Base-by-base conservation (phyloP, 2,329 filamentous ascomycete species). In the Penicillium glabrum region DNA sequence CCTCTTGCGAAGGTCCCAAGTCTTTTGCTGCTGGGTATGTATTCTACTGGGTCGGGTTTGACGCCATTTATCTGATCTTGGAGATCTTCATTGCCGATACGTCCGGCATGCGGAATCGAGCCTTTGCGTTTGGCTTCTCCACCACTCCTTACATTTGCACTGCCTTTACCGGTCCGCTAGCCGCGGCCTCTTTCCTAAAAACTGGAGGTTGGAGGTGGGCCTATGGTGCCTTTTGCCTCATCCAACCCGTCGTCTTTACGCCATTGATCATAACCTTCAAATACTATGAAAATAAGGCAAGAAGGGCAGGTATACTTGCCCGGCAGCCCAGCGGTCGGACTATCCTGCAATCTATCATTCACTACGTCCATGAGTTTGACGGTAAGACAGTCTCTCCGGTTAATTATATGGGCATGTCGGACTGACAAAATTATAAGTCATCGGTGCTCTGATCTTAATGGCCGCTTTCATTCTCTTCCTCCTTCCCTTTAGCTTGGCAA, bases 281-380 rank as follows among this genome's bases (percentile, higher is more conserved):
- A 54, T 72, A 73, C 62, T 85, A 86, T 66, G 78, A 84, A 54
- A 72, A 69, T 48, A 86, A 85, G 66, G 86, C 86, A 2, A 73
- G 76, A 58, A 79, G 78, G 52, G 66, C 74, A 43, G 85, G 85
- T 2, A 61, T 87, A 1, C 72, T 84, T 13, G 61, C 71, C 19
- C 71, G 69, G 24, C 61, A 64, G 2, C 63, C 73, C 7, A 76
- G 75, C 58, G 77, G 76, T 6, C 74, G 84, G 19, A 81, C 75
- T 2, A 23, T 72, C 1, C n/a, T 68, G 7, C 74, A 84, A 62
- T 80, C 77, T 1, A 48, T 84, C 23, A 65, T 72, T 46, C 73
- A 82, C 67, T 87, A 87, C 67, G 66, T 78, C 23, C 73, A 82
- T 27, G 82, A 89, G 61, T 86, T 89, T 57, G 87, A 89, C 66